Percentiles rank a stretch among this genome's conserved stretches.
Conservation (phyloP, 148 eudicot species). For the Nepenthes mirabilis region DNA sequence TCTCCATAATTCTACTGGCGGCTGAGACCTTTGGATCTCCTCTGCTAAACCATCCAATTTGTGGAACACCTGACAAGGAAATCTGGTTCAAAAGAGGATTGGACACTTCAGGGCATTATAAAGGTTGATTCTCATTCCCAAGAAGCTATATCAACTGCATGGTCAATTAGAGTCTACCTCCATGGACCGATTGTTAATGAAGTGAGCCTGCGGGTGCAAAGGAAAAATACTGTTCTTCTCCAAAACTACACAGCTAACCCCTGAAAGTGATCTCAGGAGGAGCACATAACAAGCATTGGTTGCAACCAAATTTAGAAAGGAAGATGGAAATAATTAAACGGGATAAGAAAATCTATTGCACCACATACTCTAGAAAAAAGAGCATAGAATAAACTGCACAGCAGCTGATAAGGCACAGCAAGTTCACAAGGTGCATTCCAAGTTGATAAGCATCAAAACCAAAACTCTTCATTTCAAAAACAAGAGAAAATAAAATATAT, state of each 20-base stretch:
- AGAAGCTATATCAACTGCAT: neutral
- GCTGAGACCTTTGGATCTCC: constrained; percentile 66
- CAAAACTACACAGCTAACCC: constrained; percentile 71
- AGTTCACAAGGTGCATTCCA: too few relatives aligned
- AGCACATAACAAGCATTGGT: neutral
- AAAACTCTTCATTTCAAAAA: too few relatives aligned
- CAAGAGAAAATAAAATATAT: too few relatives aligned
- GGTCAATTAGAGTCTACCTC: constrained; percentile 48
- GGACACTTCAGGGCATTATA: constrained; percentile 13
- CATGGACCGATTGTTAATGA: constrained; percentile 94
- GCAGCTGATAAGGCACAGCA: too few relatives aligned
- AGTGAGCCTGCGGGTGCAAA: constrained; percentile 92
- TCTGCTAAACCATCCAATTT: constrained; percentile 80
- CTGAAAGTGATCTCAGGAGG: constrained; percentile 15
- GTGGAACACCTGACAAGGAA: constrained; percentile 60
- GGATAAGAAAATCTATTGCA: too few relatives aligned
- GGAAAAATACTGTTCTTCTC: constrained; percentile 71
- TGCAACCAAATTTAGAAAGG: too few relatives aligned
- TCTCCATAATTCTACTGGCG: constrained; percentile 90
- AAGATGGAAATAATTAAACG: too few relatives aligned
- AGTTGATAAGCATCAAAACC: too few relatives aligned
- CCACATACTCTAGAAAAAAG: too few relatives aligned
- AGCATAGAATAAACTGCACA: too few relatives aligned
- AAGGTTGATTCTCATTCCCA: neutral
- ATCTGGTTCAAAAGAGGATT: constrained; percentile 36